A percentile compares a stretch with the other conserved stretches of the same genome.
phyloP scores from a whole-genome alignment of 768 basidiomycete species.

The Russula sp. region DNA sequence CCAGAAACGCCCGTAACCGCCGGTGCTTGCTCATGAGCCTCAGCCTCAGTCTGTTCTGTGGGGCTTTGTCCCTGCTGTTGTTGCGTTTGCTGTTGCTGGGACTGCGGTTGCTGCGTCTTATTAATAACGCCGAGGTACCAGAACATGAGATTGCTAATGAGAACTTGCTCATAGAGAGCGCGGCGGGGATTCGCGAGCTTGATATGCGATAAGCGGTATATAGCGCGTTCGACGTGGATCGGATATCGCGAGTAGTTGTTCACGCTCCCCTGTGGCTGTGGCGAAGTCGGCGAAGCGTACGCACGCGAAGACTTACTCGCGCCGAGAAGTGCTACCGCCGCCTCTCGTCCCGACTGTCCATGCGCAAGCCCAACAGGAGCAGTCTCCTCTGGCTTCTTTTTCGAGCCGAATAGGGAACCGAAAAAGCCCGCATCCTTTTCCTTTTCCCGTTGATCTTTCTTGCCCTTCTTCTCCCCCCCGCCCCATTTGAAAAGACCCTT shows the following conservation, averaged over 20 bases:
- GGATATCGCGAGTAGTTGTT: constrained; percentile 75
- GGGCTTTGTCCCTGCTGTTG: neutral
- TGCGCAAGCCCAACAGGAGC: constrained; percentile 39
- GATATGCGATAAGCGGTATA: constrained; percentile 96
- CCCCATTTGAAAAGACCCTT: constrained; percentile 52
- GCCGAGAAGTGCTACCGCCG: constrained; percentile 83
- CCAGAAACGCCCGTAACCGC: constrained; percentile 24
- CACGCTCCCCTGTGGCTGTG: constrained; percentile 45
- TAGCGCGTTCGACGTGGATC: constrained; percentile 97
- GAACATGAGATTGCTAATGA: constrained; percentile 95
- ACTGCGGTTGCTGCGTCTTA: constrained; percentile 62
- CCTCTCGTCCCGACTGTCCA: constrained; percentile 64
- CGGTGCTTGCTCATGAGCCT: constrained; percentile 7
- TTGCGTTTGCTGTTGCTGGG: constrained; percentile 28
- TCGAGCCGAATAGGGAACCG: constrained; percentile 83
- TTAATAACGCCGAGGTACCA: constrained; percentile 99
- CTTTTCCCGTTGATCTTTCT: constrained; percentile 53
- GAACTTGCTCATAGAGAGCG: constrained; percentile 94
- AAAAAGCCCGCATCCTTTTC: constrained; percentile 86
- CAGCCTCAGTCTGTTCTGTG: constrained; percentile 31
- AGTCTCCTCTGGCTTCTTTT: constrained; percentile 81
- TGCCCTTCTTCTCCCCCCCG: constrained; percentile 47
- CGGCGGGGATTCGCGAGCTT: constrained; percentile 96
- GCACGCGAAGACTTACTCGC: constrained; percentile 76
- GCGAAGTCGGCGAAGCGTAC: constrained; percentile 59